A percentile compares a stretch with the other conserved stretches of the same genome.
phyloP scores from a whole-genome alignment of 148 eudicot species.

The Arctostaphylos glauca region DNA sequence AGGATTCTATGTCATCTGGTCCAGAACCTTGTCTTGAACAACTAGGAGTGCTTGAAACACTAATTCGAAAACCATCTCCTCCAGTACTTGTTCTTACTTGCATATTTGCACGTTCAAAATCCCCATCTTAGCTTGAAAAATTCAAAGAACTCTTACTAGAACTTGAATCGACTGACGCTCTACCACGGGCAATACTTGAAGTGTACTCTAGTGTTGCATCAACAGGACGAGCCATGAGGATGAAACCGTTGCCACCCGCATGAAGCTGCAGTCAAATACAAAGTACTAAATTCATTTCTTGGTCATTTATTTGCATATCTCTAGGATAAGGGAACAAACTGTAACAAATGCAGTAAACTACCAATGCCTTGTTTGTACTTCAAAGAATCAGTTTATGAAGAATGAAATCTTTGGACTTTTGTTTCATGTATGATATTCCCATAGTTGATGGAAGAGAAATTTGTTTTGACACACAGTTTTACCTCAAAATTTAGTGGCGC shows the following conservation, averaged over 20 bases:
- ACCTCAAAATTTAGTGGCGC: not conserved
- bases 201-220: conserved; percentile 47
- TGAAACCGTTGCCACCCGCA: conserved; percentile 33
- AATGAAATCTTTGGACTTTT: not conserved
- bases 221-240: conserved; percentile 37
- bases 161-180: conserved; percentile 47
- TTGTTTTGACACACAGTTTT: no score
- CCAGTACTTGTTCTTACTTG: conserved; percentile 56
- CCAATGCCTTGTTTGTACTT: not conserved
- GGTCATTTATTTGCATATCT: not conserved
- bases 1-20: conserved; percentile 73
- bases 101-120: conserved; percentile 60
- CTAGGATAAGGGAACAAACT: not conserved
- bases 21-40: conserved; percentile 75
- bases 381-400: not conserved
- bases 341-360: not conserved
- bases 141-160: conserved; percentile 12
- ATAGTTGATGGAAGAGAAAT: not conserved
- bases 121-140: conserved; percentile 48
- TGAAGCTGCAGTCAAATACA: conserved; percentile 37
- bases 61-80: conserved; percentile 66
- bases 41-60: conserved; percentile 82
- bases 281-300: conserved; percentile 6
- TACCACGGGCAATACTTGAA: conserved; percentile 41
- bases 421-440: not conserved